These are phyloP conservation scores for Iris pallida DNA, from an alignment of 116 monocot species.

Conservation along the genomic window DNA sequence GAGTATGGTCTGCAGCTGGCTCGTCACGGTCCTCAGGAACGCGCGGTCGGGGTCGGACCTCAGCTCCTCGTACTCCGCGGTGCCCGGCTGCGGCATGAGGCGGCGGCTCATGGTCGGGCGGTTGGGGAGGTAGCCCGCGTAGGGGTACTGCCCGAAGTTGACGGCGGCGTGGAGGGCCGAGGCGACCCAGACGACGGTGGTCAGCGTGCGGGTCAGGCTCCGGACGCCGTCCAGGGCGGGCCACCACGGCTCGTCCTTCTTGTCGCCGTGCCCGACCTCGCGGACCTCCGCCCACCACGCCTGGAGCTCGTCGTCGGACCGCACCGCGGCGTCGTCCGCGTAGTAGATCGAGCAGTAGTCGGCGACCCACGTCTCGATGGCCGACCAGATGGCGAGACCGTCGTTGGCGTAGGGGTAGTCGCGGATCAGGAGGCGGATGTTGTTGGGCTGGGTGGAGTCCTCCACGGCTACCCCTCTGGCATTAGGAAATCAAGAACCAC, in stretches of 20 bases:
- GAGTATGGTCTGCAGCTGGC: slow-evolving; percentile 43
- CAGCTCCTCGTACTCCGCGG: slow-evolving; percentile 38
- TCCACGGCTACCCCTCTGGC: slow-evolving; percentile 42
- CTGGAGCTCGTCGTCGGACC: slow-evolving; percentile 47
- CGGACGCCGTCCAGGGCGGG: slow-evolving; percentile 26
- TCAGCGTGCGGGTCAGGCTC: slow-evolving; percentile 34
- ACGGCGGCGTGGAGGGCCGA: slow-evolving; percentile 75
- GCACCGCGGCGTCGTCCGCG: slow-evolving; percentile 23
- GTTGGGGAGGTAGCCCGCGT: slow-evolving; percentile 67
- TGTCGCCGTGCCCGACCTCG: slow-evolving; percentile 68
- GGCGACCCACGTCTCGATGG: slow-evolving; percentile 50
- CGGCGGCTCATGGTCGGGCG: slow-evolving; percentile 58
- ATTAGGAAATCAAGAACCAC: slow-evolving; percentile 1
- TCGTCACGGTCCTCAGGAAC: slow-evolving; percentile 56
- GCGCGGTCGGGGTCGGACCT: slow-evolving; percentile 28
- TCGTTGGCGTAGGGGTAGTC: slow-evolving; percentile 82
- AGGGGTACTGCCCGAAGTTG: slow-evolving; percentile 77
- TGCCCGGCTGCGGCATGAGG: slow-evolving; percentile 51
- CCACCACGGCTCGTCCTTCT: slow-evolving; percentile 71
- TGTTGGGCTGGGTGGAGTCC: slow-evolving; percentile 17
- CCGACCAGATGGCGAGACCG: slow-evolving; percentile 62
- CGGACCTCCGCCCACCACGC: slow-evolving; percentile 64
- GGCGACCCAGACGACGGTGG: slow-evolving; percentile 67
- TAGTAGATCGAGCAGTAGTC: slow-evolving; percentile 68
- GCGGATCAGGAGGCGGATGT: slow-evolving; percentile 46